phyloP scores from a whole-genome alignment of 352 stramenopile species.

The Phytophthora pini region DNA sequence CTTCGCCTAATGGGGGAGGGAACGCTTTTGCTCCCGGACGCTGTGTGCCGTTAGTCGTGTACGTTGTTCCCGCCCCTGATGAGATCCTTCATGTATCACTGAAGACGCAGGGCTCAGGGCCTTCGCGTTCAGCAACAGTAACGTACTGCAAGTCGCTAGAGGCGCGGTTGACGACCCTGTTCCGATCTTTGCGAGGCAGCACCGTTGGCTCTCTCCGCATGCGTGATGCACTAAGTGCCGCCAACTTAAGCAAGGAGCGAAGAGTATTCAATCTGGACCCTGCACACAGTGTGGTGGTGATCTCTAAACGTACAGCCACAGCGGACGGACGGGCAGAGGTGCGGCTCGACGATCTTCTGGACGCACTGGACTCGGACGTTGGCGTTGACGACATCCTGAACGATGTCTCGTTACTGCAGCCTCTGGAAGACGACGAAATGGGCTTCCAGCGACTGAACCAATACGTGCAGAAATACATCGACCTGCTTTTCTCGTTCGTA shows the following conservation, averaged over 20 bases:
- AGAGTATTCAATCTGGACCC: constrained; percentile 74
- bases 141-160: constrained; percentile 69
- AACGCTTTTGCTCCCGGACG: constrained; percentile 64
- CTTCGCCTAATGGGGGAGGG: constrained; percentile 9
- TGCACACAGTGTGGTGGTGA: constrained; percentile 70
- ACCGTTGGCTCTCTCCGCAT: constrained; percentile 63
- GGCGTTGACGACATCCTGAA: constrained; percentile 23
- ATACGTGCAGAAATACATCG: constrained; percentile 66
- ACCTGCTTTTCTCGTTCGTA: constrained; percentile 54
- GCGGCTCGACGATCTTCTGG: constrained; percentile 52
- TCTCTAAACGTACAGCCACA: constrained; percentile 46
- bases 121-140: constrained; percentile 54
- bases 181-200: constrained; percentile 59
- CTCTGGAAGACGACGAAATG: constrained; percentile 61
- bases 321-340: constrained; percentile 38
- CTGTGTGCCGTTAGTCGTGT: constrained; percentile 73
- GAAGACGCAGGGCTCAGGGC: constrained; percentile 34
- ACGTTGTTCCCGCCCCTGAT: constrained; percentile 63
- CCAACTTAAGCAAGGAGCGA: constrained; percentile 71
- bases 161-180: constrained; percentile 53
- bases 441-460: constrained; percentile 63
- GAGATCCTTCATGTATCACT: constrained; percentile 45
- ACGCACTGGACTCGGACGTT: constrained; percentile 44
- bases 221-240: constrained; percentile 55
- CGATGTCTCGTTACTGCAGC: constrained; percentile 44